phyloP scores from a whole-genome alignment of 2,329 filamentous ascomycete species.

The Lecanosticta acicola region DNA sequence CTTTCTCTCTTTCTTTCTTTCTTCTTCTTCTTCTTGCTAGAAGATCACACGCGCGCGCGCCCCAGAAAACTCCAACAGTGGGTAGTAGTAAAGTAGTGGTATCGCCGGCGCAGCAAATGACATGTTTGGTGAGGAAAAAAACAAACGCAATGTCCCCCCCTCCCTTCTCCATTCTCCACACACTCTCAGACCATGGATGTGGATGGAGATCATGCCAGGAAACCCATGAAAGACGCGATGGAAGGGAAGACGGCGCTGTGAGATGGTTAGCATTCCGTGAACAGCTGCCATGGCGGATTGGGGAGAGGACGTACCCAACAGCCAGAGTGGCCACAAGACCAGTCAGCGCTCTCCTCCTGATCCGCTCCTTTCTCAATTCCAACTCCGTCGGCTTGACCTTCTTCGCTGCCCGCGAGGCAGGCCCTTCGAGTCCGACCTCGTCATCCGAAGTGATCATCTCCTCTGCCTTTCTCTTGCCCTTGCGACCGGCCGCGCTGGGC shows the following conservation, averaged over 20 bases:
- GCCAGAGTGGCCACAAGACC: constrained; percentile 83
- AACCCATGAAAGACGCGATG: constrained; percentile 14
- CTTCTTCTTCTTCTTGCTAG: not conserved
- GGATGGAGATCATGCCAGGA: not conserved
- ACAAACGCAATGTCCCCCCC: not conserved
- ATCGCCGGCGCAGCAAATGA: constrained; percentile 9
- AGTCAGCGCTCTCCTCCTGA: constrained; percentile 77
- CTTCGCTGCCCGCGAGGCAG: constrained; percentile 49
- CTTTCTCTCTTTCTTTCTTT: too few relatives aligned
- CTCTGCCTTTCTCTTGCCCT: constrained; percentile 66
- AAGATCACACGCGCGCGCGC: not conserved
- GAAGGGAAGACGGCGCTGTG: constrained; percentile 27
- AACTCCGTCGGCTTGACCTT: constrained; percentile 70
- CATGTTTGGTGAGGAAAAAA: too few relatives aligned
- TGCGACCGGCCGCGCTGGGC: constrained; percentile 32
- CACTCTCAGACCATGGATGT: not conserved
- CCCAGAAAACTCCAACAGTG: constrained; percentile 2
- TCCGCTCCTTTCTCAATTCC: constrained; percentile 76
- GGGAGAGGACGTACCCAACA: constrained; percentile 90
- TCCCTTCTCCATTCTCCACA: not conserved
- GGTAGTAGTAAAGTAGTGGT: constrained; percentile 13
- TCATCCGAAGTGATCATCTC: constrained; percentile 55
- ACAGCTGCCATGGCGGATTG: not conserved
- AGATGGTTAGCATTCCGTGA: not conserved
- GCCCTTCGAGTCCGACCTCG: constrained; percentile 47